Evolutionary conservation across 176 grass and related monocot genomes (phyloP), one percentile per base, ranked within the genome.

Genomic region (Puccinellia tenuiflora): DNA sequence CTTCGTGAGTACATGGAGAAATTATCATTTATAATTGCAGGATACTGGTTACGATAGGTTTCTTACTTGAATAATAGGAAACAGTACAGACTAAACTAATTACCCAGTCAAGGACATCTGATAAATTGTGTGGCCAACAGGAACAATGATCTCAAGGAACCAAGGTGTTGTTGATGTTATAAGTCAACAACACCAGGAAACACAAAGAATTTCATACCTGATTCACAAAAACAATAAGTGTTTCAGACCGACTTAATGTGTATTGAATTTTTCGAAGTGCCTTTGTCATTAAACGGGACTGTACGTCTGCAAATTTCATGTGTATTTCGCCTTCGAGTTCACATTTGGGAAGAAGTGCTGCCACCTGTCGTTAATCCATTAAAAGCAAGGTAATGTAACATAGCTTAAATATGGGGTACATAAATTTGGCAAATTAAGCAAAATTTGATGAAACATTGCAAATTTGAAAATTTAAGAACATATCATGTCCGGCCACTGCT

Each of bases 161-260:
- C 37, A n/a, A 39, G 56, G 12, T 30, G 21, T 3, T 3, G 6
- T 65, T 64, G 10, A 40, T 20, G 12, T 54, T 65, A 65, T 65
- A 34, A 48, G 10, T 28, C 5, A 74, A 64, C 1, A 60, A 75
- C 52, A 67, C 37, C 15, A 75, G 30, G 18, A 31, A 43, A 54
- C 17, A 56, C 33, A 65, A 46, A 73, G 31, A 70, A 88, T 29
- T 47, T 5, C 67, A 29, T 87, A 98, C 96, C 93, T 95, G 93
- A 81, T 98, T 98, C 80, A 98, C 68, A 85, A 98, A 95, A 87
- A 98, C 92, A 83, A 98, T 79, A 73, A 95, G 85, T 46, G 87
- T 81, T 74, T 93, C 79, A 21, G 96, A 95, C 28, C 91, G 85
- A 76, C 91, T 82, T 61, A 95, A 79, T 60, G 96, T 95, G 67